Evolutionary conservation across 1,284 basidiomycete species (phyloP).

Genomic region (Irpex sp.): DNA sequence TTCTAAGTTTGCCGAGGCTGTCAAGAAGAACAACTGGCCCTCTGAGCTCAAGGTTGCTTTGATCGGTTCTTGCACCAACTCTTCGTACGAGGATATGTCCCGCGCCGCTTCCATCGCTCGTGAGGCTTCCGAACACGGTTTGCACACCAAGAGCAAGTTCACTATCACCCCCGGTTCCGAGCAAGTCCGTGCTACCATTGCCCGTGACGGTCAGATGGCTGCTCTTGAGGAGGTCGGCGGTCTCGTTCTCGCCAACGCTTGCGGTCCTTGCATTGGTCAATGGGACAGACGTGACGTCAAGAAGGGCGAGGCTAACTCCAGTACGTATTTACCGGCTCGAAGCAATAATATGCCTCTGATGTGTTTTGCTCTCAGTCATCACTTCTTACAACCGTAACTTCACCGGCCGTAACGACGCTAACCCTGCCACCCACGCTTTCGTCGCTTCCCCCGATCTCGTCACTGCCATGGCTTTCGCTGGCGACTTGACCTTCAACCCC

Average conservation of each 20-base stretch:
- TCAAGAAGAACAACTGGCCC: constrained; percentile 97
- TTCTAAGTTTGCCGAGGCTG: constrained; percentile 90
- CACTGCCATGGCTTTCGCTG: constrained; percentile 96
- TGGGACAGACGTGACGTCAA: constrained; percentile 97
- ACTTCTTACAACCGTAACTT: constrained; percentile 99
- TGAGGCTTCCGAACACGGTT: constrained; percentile 85
- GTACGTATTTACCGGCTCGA: constrained; percentile 31
- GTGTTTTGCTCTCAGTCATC: constrained; percentile 57
- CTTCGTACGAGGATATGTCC: constrained; percentile 99
- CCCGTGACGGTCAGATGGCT: constrained; percentile 91
- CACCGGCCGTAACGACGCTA: constrained; percentile 99
- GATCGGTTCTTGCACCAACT: constrained; percentile 99
- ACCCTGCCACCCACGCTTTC: constrained; percentile 98
- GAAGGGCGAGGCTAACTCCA: constrained; percentile 97
- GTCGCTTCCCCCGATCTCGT: constrained; percentile 98
- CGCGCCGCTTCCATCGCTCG: constrained; percentile 93
- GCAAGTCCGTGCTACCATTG: constrained; percentile 97
- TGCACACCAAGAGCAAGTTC: constrained; percentile 91
- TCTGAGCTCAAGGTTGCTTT: constrained; percentile 95
- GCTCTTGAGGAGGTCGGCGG: constrained; percentile 88
- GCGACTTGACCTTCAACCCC: constrained; percentile 95
- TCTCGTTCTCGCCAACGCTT: constrained; percentile 96
- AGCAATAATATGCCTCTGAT: neutral
- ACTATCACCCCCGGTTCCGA: constrained; percentile 98
- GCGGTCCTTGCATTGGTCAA: constrained; percentile 98